Conservation (phyloP, 2,329 filamentous ascomycete genomes). For the Colletotrichum sojae region DNA sequence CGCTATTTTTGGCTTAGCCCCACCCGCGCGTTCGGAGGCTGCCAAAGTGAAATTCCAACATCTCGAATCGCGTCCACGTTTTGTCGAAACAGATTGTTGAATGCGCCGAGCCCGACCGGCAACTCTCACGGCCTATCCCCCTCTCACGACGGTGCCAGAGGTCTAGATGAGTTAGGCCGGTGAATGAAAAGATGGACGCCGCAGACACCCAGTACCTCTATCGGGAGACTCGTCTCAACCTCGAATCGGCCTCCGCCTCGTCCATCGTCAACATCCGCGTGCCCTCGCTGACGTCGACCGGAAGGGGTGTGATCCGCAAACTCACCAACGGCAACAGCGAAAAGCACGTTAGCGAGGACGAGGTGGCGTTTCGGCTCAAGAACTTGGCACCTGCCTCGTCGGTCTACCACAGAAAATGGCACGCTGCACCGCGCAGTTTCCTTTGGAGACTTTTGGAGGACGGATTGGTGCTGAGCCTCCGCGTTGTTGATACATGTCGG, state of each 20-base stretch:
- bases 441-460: conserved; percentile 92
- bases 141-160: conserved; percentile 27
- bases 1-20: conserved; percentile 54
- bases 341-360: conserved; percentile 69
- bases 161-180: conserved; percentile 20
- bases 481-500: conserved; percentile 85
- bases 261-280: conserved; percentile 81
- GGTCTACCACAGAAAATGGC: conserved; percentile 85
- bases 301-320: conserved; percentile 55
- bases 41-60: conserved; percentile 41
- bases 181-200: conserved; percentile 75
- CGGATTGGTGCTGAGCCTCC: conserved; percentile 84
- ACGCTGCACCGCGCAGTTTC: conserved; percentile 85
- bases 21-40: conserved; percentile 33
- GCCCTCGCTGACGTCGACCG: conserved; percentile 66
- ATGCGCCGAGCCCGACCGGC: conserved; percentile 33
- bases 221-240: conserved; percentile 89
- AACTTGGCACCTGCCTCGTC: conserved; percentile 84
- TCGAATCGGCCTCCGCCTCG: conserved; percentile 79
- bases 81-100: conserved; percentile 21
- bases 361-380: conserved; percentile 79
- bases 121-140: conserved; percentile 29
- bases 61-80: conserved; percentile 38
- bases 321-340: conserved; percentile 50
- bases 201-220: conserved; percentile 77